Percentiles rank a stretch among this genome's conserved stretches.
phyloP scores from a whole-genome alignment of 2,329 filamentous ascomycete species.

The Sarocladium brachiariae region DNA sequence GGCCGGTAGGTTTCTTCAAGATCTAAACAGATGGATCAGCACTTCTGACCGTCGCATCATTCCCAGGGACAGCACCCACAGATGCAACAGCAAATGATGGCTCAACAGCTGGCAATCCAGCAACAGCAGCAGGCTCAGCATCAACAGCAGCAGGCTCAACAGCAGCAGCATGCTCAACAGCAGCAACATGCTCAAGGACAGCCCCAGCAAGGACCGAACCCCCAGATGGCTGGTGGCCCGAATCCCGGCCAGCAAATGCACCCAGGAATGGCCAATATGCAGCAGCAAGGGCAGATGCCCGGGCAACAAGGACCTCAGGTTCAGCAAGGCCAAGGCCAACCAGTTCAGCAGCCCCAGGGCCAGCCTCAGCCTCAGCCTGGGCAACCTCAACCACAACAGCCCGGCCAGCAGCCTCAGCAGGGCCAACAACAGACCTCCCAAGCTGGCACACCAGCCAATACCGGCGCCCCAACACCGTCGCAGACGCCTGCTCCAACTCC shows the following conservation, averaged over 20 bases:
- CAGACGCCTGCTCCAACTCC: slow-evolving; percentile 37
- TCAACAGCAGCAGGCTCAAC: slow-evolving; percentile 35
- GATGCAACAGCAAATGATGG: slow-evolving; percentile 23
- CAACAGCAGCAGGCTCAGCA: slow-evolving; percentile 22
- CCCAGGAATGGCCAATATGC: slow-evolving; percentile 35
- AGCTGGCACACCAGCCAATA: slow-evolving; percentile 33
- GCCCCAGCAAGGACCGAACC: slow-evolving; percentile 25
- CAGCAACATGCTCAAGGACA: slow-evolving; percentile 24
- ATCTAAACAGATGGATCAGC: neutral
- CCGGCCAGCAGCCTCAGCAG: slow-evolving; percentile 36
- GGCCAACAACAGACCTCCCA: slow-evolving; percentile 36
- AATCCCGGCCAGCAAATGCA: slow-evolving; percentile 34
- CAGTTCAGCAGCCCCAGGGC: slow-evolving; percentile 17
- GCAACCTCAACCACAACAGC: slow-evolving; percentile 31
- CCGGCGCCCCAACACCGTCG: slow-evolving; percentile 40
- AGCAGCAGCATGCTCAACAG: slow-evolving; percentile 24
- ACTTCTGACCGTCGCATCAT: neutral
- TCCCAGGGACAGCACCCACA: slow-evolving; percentile 12
- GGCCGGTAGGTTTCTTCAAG: slow-evolving; percentile 28
- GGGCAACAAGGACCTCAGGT: slow-evolving; percentile 22
- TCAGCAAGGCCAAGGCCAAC: slow-evolving; percentile 22
- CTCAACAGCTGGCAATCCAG: slow-evolving; percentile 32
- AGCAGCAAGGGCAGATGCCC: slow-evolving; percentile 35
- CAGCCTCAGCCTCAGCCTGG: slow-evolving; percentile 24
- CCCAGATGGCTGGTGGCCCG: slow-evolving; percentile 31